Evolutionary conservation across 2,329 filamentous ascomycete species (phyloP).

Genomic region (Xylaria sp.): DNA sequence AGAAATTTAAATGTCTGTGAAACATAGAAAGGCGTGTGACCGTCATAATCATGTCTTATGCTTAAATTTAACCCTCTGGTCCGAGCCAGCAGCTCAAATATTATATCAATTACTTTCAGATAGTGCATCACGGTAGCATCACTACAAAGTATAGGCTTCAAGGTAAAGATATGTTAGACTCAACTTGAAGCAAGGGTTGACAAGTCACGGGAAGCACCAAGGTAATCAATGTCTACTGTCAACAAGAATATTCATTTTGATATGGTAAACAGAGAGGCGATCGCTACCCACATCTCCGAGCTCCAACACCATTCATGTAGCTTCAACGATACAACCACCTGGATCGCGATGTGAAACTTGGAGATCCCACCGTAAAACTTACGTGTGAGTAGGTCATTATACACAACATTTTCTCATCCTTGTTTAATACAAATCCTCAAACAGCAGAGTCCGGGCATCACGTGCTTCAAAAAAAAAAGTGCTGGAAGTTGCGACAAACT

Average conservation of each 20-base stretch:
- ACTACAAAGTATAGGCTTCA: neutral
- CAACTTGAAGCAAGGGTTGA: neutral
- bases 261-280: neutral
- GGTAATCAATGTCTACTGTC: neutral
- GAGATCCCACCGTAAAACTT: neutral
- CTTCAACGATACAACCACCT: neutral
- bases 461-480: neutral
- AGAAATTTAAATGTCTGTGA: neutral
- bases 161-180: neutral
- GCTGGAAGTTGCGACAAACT: neutral
- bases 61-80: no score
- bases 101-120: neutral
- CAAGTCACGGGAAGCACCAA: neutral
- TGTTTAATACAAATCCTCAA: neutral
- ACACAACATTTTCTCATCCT: conserved; percentile 8
- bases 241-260: neutral
- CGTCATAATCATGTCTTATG: no score
- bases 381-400: conserved; percentile 10
- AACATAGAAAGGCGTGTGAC: no score
- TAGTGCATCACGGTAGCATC: neutral
- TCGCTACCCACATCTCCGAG: neutral
- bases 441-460: neutral
- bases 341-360: neutral
- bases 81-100: neutral
- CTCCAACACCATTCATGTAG: neutral